Evolutionary conservation across 495 filamentous ascomycete genomes (phyloP).

Genomic region (Tuber umbilicatum): DNA sequence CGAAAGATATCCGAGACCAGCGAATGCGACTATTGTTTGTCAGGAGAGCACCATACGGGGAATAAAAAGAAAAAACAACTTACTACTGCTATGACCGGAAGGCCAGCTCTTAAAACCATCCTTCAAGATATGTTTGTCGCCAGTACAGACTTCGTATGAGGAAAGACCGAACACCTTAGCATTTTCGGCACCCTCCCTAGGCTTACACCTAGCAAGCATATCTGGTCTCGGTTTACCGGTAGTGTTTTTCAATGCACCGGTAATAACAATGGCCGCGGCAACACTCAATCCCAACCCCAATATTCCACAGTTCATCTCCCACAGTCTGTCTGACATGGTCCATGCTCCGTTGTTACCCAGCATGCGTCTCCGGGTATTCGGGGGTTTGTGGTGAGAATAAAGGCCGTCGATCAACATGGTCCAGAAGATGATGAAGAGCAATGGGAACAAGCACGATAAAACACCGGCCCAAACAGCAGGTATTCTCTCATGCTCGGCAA

Average conservation of each 20-base stretch:
- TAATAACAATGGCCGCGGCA: conserved; percentile 65
- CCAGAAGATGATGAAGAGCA: conserved; percentile 62
- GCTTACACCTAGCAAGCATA: conserved; percentile 55
- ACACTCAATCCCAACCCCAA: conserved; percentile 65
- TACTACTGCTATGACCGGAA: conserved; percentile 54
- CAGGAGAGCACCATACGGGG: neutral
- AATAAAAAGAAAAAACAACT: conserved; percentile 40
- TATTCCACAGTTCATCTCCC: conserved; percentile 78
- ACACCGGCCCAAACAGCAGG: conserved; percentile 53
- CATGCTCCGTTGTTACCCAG: conserved; percentile 48
- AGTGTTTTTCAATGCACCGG: conserved; percentile 75
- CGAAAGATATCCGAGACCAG: conserved; percentile 74
- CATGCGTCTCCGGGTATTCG: conserved; percentile 29
- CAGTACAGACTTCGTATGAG: conserved; percentile 61
- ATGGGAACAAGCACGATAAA: conserved; percentile 54
- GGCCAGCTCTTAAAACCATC: conserved; percentile 86
- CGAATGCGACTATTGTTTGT: conserved; percentile 58
- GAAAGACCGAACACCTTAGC: conserved; percentile 52
- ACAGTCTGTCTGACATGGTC: conserved; percentile 65
- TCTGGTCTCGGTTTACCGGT: conserved; percentile 82
- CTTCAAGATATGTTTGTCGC: conserved; percentile 59
- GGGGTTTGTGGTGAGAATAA: conserved; percentile 57
- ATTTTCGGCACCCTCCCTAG: conserved; percentile 44
- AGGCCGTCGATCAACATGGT: conserved; percentile 66
- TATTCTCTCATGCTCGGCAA: conserved; percentile 65